Conservation (phyloP, 176 grass and related monocot species). For the Carex parvula region DNA sequence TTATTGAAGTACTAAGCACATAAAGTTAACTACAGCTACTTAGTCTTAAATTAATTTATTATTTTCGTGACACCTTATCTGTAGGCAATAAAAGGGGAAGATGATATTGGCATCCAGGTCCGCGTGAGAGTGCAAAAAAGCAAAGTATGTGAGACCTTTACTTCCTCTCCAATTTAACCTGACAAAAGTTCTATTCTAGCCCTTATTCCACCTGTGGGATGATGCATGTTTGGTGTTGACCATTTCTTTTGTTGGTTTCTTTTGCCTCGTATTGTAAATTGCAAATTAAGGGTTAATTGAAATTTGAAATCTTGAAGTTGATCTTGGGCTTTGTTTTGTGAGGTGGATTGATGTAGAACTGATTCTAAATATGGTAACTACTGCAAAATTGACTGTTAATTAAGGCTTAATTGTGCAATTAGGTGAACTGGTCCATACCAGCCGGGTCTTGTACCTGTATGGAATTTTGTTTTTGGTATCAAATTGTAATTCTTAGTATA, state of each 20-base stretch:
- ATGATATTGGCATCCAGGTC: conserved; percentile 93
- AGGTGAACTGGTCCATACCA: neutral
- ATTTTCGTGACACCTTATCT: conserved; percentile 31
- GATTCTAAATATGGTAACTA: neutral
- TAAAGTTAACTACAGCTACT: neutral
- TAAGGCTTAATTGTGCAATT: neutral
- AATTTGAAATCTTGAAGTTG: conserved; percentile 1
- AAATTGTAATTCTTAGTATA: neutral
- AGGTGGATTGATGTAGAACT: neutral
- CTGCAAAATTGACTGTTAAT: neutral
- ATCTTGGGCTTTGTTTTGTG: neutral
- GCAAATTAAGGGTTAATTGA: neutral
- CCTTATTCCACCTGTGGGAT: neutral
- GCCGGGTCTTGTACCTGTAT: neutral
- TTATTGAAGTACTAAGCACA: neutral
- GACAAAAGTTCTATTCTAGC: neutral
- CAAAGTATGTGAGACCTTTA: conserved; percentile 56
- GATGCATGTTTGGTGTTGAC: neutral
- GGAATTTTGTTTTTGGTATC: neutral
- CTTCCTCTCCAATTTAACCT: neutral
- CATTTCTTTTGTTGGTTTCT: neutral
- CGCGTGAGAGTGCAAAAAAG: conserved; percentile 99
- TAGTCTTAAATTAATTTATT: neutral
- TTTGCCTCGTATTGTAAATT: neutral
- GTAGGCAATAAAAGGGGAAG: conserved; percentile 77